Conservation (phyloP, 2,329 filamentous ascomycete genomes). For the Calcarisporium arbuscula region DNA sequence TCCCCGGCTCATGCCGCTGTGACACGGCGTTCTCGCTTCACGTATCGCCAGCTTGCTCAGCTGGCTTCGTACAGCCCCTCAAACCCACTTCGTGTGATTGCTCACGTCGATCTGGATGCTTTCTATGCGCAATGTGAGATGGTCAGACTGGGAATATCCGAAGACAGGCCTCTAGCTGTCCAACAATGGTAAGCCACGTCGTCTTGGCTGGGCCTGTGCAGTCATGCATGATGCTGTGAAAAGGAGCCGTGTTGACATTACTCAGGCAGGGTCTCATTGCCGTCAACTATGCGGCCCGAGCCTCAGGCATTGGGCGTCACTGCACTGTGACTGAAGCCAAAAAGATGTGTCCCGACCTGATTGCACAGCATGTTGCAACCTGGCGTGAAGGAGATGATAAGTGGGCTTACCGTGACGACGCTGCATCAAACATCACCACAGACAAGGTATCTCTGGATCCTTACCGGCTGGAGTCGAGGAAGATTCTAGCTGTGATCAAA, state of each 20-base stretch:
- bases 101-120: constrained; percentile 91
- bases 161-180: constrained; percentile 79
- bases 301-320: constrained; percentile 72
- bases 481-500: constrained; percentile 74
- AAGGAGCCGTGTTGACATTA: constrained; percentile 6
- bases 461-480: constrained; percentile 78
- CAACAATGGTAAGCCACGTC: constrained; percentile 67
- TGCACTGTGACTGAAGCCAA: constrained; percentile 74
- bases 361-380: constrained; percentile 88
- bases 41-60: constrained; percentile 73
- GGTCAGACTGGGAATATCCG: constrained; percentile 68
- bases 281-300: constrained; percentile 87
- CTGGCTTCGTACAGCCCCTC: constrained; percentile 64
- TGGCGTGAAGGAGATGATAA: constrained; percentile 87
- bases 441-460: constrained; percentile 94
- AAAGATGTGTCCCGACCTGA: constrained; percentile 77
- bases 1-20: constrained; percentile 19
- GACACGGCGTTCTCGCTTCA: constrained; percentile 62
- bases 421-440: constrained; percentile 69
- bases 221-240: neutral
- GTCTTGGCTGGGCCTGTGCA: too few species aligned
- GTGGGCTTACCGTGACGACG: constrained; percentile 86
- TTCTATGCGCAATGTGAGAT: constrained; percentile 98
- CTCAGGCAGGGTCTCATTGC: constrained; percentile 83
- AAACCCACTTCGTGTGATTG: constrained; percentile 78